Evolutionary conservation across 1,139 yeast species (phyloP), one percentile per base, ranked within the genome.

Genomic region (Zygoascus hellenicus): DNA sequence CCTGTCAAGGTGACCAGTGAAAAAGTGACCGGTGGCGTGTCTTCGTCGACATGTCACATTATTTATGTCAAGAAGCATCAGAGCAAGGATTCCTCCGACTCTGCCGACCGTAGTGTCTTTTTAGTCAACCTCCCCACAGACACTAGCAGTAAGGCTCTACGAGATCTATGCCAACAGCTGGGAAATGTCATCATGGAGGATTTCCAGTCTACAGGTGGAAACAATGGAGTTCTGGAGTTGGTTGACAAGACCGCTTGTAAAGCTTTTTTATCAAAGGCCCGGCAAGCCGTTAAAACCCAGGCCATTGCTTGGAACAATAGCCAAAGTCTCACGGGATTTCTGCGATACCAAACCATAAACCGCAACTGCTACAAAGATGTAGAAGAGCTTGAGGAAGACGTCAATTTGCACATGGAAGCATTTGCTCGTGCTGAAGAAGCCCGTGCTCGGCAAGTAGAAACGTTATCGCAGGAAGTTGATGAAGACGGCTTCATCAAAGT

Each of bases 401-500:
- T 85, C 5, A 74, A 86, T 26, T 67, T 69, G 39, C 75, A 82
- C 13, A 75, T 92, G 73, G 68, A 67, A 19, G 78, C 78, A 19
- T 92, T 90, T 64, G 87, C 83, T 58, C 68, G 73, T 48, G 80
- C 82, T 22, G 98, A 92, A 61, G 77, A 75, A 53, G 79, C 76
- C 48, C 80, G 84, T 5, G 74, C 72, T 38, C 80, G 78, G 31
- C 80, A 80, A 42, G 74, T 60, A 63, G 68, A 41, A 74, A 76
- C 69, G 71, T 43, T 51, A 31, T 54, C 60, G 9, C 56, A 78
- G 32, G 75, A 76, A 43, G 64, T 81, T 31, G 97, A 90, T 63
- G 96, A 85, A 54, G 97, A 90, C 62, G 97, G 97, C 1, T 90
- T 90, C 67, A 88, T 95, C 0, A 68, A 86, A 60, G 97, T 90